A percentile compares a stretch with the other conserved stretches of the same genome.
Evolutionary conservation across 2,329 filamentous ascomycete species (phyloP).

Genomic region (Pseudogymnoascus sp.): DNA sequence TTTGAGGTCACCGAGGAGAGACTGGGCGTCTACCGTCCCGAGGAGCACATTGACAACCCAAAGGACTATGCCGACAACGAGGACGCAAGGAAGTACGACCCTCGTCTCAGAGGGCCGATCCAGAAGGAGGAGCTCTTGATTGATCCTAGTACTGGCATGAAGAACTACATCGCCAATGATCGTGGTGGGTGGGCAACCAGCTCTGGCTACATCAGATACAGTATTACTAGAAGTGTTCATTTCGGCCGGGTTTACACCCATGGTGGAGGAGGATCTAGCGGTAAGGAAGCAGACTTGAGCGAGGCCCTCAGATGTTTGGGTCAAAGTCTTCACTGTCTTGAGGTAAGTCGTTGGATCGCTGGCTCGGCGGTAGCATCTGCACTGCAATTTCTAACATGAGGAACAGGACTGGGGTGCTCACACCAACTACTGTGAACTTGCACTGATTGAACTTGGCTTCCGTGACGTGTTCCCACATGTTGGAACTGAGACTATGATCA

Average conservation of each 20-base stretch:
- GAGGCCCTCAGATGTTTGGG: slow-evolving; percentile 72
- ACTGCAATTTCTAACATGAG: neutral
- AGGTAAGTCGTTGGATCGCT: slow-evolving; percentile 37
- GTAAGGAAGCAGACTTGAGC: slow-evolving; percentile 69
- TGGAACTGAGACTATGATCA: slow-evolving; percentile 59
- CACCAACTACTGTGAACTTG: slow-evolving; percentile 69
- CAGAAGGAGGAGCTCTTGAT: slow-evolving; percentile 63
- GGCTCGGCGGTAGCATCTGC: neutral
- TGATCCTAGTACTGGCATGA: slow-evolving; percentile 81
- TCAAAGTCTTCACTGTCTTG: slow-evolving; percentile 69
- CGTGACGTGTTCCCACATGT: slow-evolving; percentile 66
- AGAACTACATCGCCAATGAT: slow-evolving; percentile 97
- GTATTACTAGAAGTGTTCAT: slow-evolving; percentile 67
- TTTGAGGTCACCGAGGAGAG: slow-evolving; percentile 78
- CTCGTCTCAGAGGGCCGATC: slow-evolving; percentile 74
- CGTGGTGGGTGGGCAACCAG: slow-evolving; percentile 82
- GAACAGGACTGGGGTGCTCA: neutral
- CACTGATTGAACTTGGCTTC: slow-evolving; percentile 64
- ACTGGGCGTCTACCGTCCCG: slow-evolving; percentile 72
- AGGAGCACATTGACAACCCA: slow-evolving; percentile 69
- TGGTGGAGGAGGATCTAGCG: slow-evolving; percentile 49
- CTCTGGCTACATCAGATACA: slow-evolving; percentile 72
- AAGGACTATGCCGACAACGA: slow-evolving; percentile 78
- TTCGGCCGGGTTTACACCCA: slow-evolving; percentile 68
- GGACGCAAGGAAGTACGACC: slow-evolving; percentile 78